Percentiles rank a stretch among this genome's conserved stretches.
phyloP scores from a whole-genome alignment of 495 filamentous ascomycete species.

The Aspergillus saccharolyticus region DNA sequence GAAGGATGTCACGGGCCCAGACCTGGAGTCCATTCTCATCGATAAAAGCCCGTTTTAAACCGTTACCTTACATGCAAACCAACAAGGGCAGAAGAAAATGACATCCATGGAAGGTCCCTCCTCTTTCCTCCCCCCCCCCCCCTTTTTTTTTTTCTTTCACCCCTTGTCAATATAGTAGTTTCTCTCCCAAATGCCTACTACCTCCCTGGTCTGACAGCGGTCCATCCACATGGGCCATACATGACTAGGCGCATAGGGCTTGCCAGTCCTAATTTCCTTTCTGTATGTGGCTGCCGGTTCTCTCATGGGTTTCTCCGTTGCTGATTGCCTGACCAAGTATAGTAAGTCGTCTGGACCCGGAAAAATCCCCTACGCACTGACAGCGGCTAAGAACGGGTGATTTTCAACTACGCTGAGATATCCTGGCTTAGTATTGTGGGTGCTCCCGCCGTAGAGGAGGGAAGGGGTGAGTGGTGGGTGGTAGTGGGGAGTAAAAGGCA shows the following conservation, averaged over 20 bases:
- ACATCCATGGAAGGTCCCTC: not conserved
- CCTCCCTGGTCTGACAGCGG: not conserved
- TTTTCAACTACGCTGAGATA: conserved; percentile 9
- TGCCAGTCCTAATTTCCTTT: conserved; percentile 5
- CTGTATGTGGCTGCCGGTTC: conserved; percentile 3
- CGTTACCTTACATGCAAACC: not conserved
- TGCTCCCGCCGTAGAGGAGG: not conserved
- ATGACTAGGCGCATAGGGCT: conserved; percentile 1
- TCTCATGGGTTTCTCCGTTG: not conserved
- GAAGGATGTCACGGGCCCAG: conserved; percentile 1
- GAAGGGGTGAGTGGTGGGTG: not conserved
- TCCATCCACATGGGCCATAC: not conserved
- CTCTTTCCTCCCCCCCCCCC: not conserved
- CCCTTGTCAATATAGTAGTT: not conserved
- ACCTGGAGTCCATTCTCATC: not conserved
- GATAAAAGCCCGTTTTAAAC: not conserved
- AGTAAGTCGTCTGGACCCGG: not conserved
- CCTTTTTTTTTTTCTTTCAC: no score
- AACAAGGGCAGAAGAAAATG: not conserved
- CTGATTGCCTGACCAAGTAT: no score
- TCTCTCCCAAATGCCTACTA: no score
- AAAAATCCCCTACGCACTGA: conserved; percentile 4
- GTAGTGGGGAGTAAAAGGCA: no score
- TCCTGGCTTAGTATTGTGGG: not conserved
- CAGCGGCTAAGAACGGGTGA: conserved; percentile 11